Conservation (phyloP, 768 basidiomycete genomes). For the Glaciozyma martinii region DNA sequence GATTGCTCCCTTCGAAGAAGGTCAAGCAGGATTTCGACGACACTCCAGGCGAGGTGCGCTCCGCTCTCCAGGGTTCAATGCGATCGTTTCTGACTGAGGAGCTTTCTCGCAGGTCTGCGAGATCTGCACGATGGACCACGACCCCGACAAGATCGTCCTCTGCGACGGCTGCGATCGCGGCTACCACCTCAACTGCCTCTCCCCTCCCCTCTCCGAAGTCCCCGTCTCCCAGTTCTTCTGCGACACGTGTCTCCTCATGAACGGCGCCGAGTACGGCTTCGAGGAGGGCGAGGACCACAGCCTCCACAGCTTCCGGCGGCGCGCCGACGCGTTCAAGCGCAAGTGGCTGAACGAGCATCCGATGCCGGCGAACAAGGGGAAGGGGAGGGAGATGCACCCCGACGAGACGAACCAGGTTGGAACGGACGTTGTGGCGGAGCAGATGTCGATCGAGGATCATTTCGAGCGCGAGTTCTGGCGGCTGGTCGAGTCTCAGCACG, state of each 20-base stretch:
- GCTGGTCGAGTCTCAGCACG: slow-evolving; percentile 74
- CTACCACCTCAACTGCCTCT: slow-evolving; percentile 94
- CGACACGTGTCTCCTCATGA: slow-evolving; percentile 77
- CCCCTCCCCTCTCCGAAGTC: slow-evolving; percentile 73
- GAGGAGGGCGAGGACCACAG: slow-evolving; percentile 96
- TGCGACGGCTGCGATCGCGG: slow-evolving; percentile 82
- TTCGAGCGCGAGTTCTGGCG: slow-evolving; percentile 96
- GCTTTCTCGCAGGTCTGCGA: slow-evolving; percentile 56
- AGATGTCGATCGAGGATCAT: slow-evolving; percentile 63
- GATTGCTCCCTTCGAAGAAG: neutral
- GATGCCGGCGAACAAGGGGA: slow-evolving; percentile 45
- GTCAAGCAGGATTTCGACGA: neutral
- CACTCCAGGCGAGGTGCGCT: slow-evolving; percentile 16
- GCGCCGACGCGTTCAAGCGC: slow-evolving; percentile 78
- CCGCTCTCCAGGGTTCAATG: too few species aligned
- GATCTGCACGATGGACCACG: slow-evolving; percentile 80
- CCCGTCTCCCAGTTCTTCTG: slow-evolving; percentile 97
- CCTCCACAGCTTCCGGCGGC: slow-evolving; percentile 79
- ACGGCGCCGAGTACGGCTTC: slow-evolving; percentile 93
- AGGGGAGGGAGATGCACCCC: slow-evolving; percentile 46
- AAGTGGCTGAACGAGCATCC: slow-evolving; percentile 69
- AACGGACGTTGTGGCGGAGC: slow-evolving; percentile 32
- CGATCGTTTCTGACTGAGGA: neutral
- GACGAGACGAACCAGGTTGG: slow-evolving; percentile 22
- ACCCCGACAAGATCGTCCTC: slow-evolving; percentile 78